Evolutionary conservation across 805 yeast genomes (phyloP), one percentile per base, ranked within the genome.

Genomic region (Starmerella stigmatis): DNA sequence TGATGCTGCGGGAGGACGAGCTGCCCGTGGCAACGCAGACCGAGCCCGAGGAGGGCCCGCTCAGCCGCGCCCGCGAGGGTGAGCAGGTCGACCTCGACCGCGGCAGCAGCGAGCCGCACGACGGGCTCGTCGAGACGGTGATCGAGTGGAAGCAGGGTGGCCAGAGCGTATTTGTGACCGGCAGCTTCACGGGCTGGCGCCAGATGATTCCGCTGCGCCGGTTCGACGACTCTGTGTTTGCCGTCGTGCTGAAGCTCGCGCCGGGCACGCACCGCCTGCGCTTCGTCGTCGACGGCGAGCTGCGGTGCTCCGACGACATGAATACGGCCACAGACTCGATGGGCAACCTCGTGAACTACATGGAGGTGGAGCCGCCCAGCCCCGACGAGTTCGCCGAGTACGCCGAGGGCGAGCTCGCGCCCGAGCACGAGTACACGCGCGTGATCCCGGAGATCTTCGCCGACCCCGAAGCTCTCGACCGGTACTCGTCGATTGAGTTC

Each of bases 241-340:
- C 51, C 9, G 61, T 61, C 3, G 57, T 58, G n/a, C 50, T 64
- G 26, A 60, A 61, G 47, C 57, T 64, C 20, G 94, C 95, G 0
- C 78, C 82, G 5, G 96, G 96, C 9, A 88, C 95, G 0, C 96
- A 88, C 64, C 71, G 96, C 52, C 84, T 89, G 64, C 76, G 95
- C 58, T 88, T 88, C 60, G 94, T 89, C 47, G 92, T 88, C 34
- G 96, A 88, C 59, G 86, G 88, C 63, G 96, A 89, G 61, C 75
- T 88, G 55, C 68, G 95, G 50, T 85, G 86, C 60, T 79, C 92
- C 30, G 94, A 86, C 62, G 78, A 73, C 54, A 71, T 88, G 55
- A 94, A 95, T n/a, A 86, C 95, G 1, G 97, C 97, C 5, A 88
- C 97, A 0, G 96, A 89, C 64, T 94, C 88, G 51, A 81, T 86